Evolutionary conservation across 192 early-diverging fungal genomes (phyloP), one percentile per base, ranked within the genome.

Genomic region (Funneliformis geosporum): DNA sequence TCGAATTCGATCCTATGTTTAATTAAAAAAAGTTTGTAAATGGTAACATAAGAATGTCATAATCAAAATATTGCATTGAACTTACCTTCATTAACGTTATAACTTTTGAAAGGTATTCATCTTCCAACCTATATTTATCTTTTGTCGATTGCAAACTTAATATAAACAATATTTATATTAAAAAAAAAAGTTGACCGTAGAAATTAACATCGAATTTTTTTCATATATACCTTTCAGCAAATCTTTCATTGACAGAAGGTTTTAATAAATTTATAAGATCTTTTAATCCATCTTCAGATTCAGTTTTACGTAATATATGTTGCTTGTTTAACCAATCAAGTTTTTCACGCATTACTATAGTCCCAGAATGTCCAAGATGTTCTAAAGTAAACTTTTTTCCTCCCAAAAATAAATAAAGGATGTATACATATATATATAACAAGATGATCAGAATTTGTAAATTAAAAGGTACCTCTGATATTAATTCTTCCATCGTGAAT

Each of bases 261-360:
- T 78, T 78, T 46, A 88, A 75, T 67, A 85, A 82, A 0, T 80
- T 69, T 2, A 87, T 86, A 60, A 89, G 81, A 0, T 80, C 79
- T 27, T 77, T 23, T 66, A 88, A 61, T 10, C 90, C 88, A 12
- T 80, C 66, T 11, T 64, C n/a, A 23, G 86, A 85, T 60, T 84
- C 81, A 50, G 85, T 79, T 76, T 88, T 75, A 25, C 80, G 80
- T 28, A 85, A 77, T 16, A 90, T 70, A 82, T 95, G 93, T 44
- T 89, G 89, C 76, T 93, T 91, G 82, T 95, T 94, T 44, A 95
- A 86, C 84, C 88, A 90, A 78, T 93, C 90, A 14, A 95, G 80
- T 79, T 92, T 93, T n/a, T 89, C 88, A 50, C 85, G 86, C 47
- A 87, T 81, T 5, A 95, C 92, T 8, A 93, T 86, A 1, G 90